A percentile compares a stretch with the other conserved stretches of the same genome.
phyloP scores from a whole-genome alignment of 345 rosid species.

The Eucalyptus rudis region DNA sequence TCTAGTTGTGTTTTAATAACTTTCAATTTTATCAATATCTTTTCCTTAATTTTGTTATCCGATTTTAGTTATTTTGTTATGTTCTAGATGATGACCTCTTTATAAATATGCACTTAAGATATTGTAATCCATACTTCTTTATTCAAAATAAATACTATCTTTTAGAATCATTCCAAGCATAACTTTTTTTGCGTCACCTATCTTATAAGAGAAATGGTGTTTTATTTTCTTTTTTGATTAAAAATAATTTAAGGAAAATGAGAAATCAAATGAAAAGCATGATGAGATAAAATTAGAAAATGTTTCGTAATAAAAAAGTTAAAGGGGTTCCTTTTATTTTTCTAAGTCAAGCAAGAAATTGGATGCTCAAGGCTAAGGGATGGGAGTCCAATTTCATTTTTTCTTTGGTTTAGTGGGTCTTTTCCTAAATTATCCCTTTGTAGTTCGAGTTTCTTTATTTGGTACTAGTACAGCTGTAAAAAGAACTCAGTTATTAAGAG shows the following conservation, averaged over 20 bases:
- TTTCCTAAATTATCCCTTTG: not conserved
- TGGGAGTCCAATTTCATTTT: not conserved
- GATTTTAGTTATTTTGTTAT: no score
- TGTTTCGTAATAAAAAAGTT: not conserved
- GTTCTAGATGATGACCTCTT: fast-evolving
- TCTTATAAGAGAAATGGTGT: no score
- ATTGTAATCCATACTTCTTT: fast-evolving
- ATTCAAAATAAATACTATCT: no score
- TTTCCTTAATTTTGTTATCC: no score
- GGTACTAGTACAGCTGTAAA: no score
- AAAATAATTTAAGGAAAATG: no score
- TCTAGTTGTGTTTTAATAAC: no score
- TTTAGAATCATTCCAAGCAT: fast-evolving
- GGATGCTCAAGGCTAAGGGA: not conserved
- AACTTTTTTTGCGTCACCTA: fast-evolving
- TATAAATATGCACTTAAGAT: no score
- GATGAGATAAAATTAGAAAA: not conserved
- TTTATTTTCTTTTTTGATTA: no score
- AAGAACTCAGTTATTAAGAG: not conserved
- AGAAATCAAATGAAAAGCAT: not conserved
- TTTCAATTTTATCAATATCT: no score
- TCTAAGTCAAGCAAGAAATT: not conserved
- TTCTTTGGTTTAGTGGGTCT: not conserved
- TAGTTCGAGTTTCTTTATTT: no score
- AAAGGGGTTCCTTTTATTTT: not conserved